Base-by-base conservation (phyloP, 208 protist species). In the Leishmania lainsoni region DNA sequence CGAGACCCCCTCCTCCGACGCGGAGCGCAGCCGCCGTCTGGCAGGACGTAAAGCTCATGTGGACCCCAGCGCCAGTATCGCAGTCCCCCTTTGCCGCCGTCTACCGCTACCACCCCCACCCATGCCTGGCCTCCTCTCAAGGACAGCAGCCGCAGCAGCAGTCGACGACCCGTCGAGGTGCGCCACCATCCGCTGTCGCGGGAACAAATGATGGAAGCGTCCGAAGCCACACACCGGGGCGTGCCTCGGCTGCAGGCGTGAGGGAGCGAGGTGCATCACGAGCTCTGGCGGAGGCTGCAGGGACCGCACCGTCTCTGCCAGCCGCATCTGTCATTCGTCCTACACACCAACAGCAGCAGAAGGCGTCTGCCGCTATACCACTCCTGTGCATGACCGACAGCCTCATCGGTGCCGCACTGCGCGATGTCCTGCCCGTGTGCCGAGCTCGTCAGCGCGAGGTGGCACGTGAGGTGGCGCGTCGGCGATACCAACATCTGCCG, bases 401-500 rank as follows among this genome's bases (percentile, higher is more conserved):
- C 4, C 76, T 84, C 45, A 84, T 84, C 35, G 81, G 81, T 14
- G 81, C 81, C 0, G 81, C 81, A 20, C 54, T 84, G 76, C 81
- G 61, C 9, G 81, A 84, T 45, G 70, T 84, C 16, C 32, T 84
- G 61, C 81, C 81, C 3, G 76, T 78, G 26, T 84, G 81, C 39
- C 48, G 74, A 14, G 76, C 81, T 4, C 81, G 81, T 6, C 81
- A 84, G 76, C 75, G 71, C 32, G 59, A 80, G 76, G 81, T 84
- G 76, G 81, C 81, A 6, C 81, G 81, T n/a, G 81, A 84, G n/a
- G 81, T 84, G 76, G 51, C 42, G 0, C 81, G 81, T 5, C 51
- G 76, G 4, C 66, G 75, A 29, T 84, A 81, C 35, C 81, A 84
- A 68, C 99, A 99, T 95, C 98, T 99, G 93, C 96, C 98, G 63